These are phyloP conservation scores for Tephrocybe sp. DNA, from an alignment of 768 basidiomycete species.

Conservation along the genomic window DNA sequence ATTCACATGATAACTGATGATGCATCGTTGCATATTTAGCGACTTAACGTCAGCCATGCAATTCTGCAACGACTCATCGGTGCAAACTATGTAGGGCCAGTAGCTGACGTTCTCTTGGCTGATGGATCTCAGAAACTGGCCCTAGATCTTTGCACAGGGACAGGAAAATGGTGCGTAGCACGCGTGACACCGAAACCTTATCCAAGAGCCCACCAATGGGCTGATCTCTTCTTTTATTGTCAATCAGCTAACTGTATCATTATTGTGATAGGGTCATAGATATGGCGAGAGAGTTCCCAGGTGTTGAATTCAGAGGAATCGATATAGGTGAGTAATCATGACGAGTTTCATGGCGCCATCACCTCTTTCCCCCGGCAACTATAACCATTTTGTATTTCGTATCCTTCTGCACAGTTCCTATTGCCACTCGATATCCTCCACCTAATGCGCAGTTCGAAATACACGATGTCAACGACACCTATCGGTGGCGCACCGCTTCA, in stretches of 20 bases:
- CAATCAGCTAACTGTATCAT: conserved; percentile 1
- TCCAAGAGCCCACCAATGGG: conserved; percentile 13
- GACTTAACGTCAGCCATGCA: conserved; percentile 48
- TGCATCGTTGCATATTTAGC: conserved; percentile 30
- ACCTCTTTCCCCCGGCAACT: conserved; percentile 10
- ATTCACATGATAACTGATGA: too few species aligned
- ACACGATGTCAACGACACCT: conserved; percentile 52
- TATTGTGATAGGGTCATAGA: conserved; percentile 58
- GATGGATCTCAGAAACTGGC: conserved; percentile 45
- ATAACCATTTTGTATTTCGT: not conserved
- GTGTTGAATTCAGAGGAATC: conserved; percentile 63
- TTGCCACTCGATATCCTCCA: conserved; percentile 60
- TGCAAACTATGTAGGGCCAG: conserved; percentile 59
- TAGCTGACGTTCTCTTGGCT: conserved; percentile 48
- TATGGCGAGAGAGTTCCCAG: conserved; percentile 65
- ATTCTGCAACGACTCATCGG: conserved; percentile 50
- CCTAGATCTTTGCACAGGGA: conserved; percentile 77
- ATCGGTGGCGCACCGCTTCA: conserved; percentile 48
- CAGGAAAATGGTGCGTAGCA: conserved; percentile 60
- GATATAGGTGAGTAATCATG: conserved; percentile 62
- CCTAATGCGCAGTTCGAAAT: conserved; percentile 66
- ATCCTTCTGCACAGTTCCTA: conserved; percentile 50
- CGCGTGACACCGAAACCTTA: conserved; percentile 12
- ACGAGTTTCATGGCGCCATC: conserved; percentile 8
- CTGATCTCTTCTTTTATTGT: conserved; percentile 3